A percentile compares a stretch with the other conserved stretches of the same genome.
Conservation (phyloP, 202 grass and related monocot genomes). For the Bolboschoenoplectus hybrid region DNA sequence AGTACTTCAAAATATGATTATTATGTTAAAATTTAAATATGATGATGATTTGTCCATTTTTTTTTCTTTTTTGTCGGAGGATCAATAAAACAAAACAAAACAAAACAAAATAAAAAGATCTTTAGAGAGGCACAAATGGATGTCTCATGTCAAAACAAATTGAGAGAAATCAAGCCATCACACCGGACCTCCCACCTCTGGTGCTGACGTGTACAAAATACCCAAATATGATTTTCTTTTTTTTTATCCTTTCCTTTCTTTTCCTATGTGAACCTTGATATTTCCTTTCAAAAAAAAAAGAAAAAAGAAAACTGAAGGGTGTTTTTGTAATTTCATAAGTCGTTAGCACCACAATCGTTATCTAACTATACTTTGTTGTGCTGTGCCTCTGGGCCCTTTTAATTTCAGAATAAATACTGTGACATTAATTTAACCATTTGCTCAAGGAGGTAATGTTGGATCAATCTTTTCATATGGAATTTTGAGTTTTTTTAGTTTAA, state of each 20-base stretch:
- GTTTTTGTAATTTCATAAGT: slow-evolving; percentile 16
- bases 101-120: neutral
- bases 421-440: neutral
- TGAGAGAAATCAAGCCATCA: neutral
- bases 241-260: neutral
- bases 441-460: neutral
- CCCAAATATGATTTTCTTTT: slow-evolving; percentile 35
- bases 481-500: too few relatives aligned
- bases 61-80: neutral
- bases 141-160: neutral
- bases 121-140: neutral
- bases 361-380: neutral
- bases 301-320: neutral
- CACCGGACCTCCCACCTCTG: neutral
- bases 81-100: neutral
- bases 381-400: neutral
- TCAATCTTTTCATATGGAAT: neutral
- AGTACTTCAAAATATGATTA: neutral
- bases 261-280: neutral
- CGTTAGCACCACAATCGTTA: slow-evolving; percentile 25
- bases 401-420: slow-evolving; percentile 22
- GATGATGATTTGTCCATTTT: neutral
- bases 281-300: neutral
- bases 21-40: too few relatives aligned
- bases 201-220: slow-evolving; percentile 59